A percentile compares a stretch with the other conserved stretches of the same genome.
Conservation (phyloP, 2,329 filamentous ascomycete genomes). For the Cladosporium sp. region DNA sequence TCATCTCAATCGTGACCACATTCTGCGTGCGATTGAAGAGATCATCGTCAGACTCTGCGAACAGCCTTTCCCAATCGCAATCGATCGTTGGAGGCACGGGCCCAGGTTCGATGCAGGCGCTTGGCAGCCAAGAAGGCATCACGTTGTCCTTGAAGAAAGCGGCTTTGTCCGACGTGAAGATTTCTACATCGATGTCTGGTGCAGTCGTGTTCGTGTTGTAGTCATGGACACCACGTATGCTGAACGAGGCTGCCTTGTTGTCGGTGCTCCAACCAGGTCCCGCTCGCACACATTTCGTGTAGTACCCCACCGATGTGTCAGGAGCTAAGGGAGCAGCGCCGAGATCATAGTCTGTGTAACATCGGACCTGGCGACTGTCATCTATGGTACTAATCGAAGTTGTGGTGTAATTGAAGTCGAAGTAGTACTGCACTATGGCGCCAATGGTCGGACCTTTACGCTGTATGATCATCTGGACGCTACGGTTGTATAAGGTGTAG, state of each 20-base stretch:
- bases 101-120: slow-evolving; percentile 18
- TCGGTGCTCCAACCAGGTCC: slow-evolving; percentile 26
- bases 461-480: slow-evolving; percentile 20
- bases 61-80: slow-evolving; percentile 24
- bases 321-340: background rate
- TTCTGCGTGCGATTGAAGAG: slow-evolving; percentile 19
- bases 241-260: slow-evolving; percentile 25
- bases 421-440: slow-evolving; percentile 12
- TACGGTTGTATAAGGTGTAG: slow-evolving; percentile 22
- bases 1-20: slow-evolving; percentile 22
- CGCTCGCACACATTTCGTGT: slow-evolving; percentile 30
- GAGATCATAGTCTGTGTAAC: slow-evolving; percentile 20
- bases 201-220: background rate
- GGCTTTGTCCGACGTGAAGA: slow-evolving; percentile 27
- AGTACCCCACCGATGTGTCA: slow-evolving; percentile 5
- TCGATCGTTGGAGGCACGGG: background rate
- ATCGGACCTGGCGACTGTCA: slow-evolving; percentile 12
- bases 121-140: slow-evolving; percentile 20
- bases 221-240: slow-evolving; percentile 19
- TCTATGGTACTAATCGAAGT: slow-evolving; percentile 20
- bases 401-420: background rate
- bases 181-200: slow-evolving; percentile 19
- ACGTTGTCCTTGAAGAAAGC: slow-evolving; percentile 24
- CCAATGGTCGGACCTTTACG: slow-evolving; percentile 25
- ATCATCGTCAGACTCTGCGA: background rate